A percentile compares a stretch with the other conserved stretches of the same genome.
phyloP scores from a whole-genome alignment of 2,329 filamentous ascomycete genomes.

The Claviceps sp. region DNA sequence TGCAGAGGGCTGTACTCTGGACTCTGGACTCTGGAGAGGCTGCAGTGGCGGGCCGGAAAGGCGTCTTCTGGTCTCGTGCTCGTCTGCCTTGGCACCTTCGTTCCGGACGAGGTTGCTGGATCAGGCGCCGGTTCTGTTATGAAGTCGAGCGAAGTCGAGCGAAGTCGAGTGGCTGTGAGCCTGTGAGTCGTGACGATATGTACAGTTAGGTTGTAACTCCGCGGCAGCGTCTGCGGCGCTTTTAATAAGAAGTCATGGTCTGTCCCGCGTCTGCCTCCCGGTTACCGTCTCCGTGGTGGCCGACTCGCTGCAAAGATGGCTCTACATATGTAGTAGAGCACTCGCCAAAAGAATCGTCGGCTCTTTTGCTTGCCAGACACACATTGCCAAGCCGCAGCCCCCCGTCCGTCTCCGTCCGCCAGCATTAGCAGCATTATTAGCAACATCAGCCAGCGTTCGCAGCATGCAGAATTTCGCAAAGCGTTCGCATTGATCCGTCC shows the following conservation, averaged over 20 bases:
- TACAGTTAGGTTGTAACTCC: conserved; percentile 5
- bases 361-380: background rate
- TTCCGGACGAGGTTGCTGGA: background rate
- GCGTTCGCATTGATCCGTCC: too few relatives aligned
- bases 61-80: background rate
- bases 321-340: background rate
- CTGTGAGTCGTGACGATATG: too few relatives aligned
- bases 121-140: background rate
- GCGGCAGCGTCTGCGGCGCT: conserved; percentile 19
- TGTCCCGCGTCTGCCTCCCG: background rate
- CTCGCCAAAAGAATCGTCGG: background rate
- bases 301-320: background rate
- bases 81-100: background rate
- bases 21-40: background rate
- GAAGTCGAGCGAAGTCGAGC: too few relatives aligned
- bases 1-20: background rate
- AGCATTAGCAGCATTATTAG: too few relatives aligned
- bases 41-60: background rate
- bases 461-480: too few relatives aligned
- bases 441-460: too few relatives aligned
- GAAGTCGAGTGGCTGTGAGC: conserved; percentile 2
- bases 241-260: conserved; percentile 16
- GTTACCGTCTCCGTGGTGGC: conserved; percentile 11
- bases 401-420: too few relatives aligned
- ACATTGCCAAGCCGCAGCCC: background rate